Evolutionary conservation across 129 eudicot species (phyloP), one percentile per base, ranked within the genome.

Genomic region (Escallonia rubra): DNA sequence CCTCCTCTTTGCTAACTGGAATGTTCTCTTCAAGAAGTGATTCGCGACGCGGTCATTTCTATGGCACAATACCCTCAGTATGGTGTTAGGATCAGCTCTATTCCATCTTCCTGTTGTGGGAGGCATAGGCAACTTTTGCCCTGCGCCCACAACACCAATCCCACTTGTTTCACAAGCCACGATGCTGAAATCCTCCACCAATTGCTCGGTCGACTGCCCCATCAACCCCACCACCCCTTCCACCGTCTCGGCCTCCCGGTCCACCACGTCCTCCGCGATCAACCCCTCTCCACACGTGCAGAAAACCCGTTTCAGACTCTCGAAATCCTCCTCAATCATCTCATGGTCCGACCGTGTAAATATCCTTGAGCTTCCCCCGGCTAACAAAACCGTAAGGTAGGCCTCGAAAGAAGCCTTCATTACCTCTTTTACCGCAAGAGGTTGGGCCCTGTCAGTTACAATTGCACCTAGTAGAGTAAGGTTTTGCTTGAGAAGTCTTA

Each of bases 41-140:
- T 88, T 92, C 2, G 98, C 95, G 3, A 67, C 75, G 3, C 66
- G 73, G 62, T 92, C 98, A 60, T 92, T 86, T 57, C 98, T 76
- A 76, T 84, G 79, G 67, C 98, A 92, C 55, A 92, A 76, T 16
- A 92, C 95, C 44, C 98, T 86, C 52, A 92, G 59, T 43, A 92
- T 88, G 0, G 98, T 92, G 52, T 92, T 92, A 7, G 98, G 89
- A 63, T 92, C 98, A 6, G 89, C 78, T 11, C 87, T 70, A 47
- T 67, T 86, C 98, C 98, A 92, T 57, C 70, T 82, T 10, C 98
- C 96, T 0, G 98, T 88, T 12, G 95, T 92, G 2, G 98, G 96
- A 48, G 98, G 98, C 87, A 92, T 84, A 3, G 91, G 91, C 11
- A 92, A 54, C 57, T 84, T 88, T 54, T 79, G 89, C 1, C 86